Percentiles rank a stretch among this genome's conserved stretches.
These are phyloP conservation scores for Fraxinus ornus DNA, from an alignment of 305 asterid species.

Conservation along the genomic window DNA sequence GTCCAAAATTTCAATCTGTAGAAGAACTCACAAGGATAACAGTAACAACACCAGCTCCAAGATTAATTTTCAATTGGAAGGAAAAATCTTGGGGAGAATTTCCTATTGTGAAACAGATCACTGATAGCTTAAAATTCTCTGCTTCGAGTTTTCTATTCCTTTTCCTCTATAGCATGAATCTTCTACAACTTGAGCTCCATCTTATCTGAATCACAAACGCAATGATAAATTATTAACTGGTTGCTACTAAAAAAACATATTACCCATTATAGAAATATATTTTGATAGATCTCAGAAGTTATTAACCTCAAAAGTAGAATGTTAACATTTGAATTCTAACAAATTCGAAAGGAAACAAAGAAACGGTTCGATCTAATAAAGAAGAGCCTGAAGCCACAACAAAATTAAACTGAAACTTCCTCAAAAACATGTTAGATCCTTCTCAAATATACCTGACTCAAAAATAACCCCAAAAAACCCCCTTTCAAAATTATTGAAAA, in stretches of 20 bases:
- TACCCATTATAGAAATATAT: constrained; percentile 5
- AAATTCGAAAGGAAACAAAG: constrained; percentile 1
- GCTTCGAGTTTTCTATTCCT: constrained; percentile 23
- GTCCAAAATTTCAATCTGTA: neutral
- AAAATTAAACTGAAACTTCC: constrained; percentile 8
- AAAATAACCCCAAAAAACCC: constrained; percentile 1
- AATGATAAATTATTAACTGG: constrained; percentile 1
- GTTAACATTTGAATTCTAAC: constrained; percentile 9
- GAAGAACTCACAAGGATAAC: constrained; percentile 10
- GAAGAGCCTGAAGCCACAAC: constrained; percentile 23
- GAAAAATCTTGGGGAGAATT: constrained; percentile 23
- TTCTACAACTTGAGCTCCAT: constrained; percentile 23
- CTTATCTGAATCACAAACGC: constrained; percentile 28
- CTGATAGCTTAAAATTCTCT: constrained; percentile 18
- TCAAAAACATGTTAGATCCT: neutral
- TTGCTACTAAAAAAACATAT: constrained; percentile 10
- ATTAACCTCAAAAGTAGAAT: constrained; percentile 7
- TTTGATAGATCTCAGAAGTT: constrained; percentile 41
- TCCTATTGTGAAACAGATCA: constrained; percentile 7
- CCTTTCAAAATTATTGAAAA: neutral
- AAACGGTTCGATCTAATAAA: constrained; percentile 43
- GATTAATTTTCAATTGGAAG: constrained; percentile 16
- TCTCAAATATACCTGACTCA: neutral
- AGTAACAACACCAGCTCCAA: constrained; percentile 22
- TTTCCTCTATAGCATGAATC: constrained; percentile 22